Conservation (phyloP, 495 filamentous ascomycete species). For the Podospora didyma region DNA sequence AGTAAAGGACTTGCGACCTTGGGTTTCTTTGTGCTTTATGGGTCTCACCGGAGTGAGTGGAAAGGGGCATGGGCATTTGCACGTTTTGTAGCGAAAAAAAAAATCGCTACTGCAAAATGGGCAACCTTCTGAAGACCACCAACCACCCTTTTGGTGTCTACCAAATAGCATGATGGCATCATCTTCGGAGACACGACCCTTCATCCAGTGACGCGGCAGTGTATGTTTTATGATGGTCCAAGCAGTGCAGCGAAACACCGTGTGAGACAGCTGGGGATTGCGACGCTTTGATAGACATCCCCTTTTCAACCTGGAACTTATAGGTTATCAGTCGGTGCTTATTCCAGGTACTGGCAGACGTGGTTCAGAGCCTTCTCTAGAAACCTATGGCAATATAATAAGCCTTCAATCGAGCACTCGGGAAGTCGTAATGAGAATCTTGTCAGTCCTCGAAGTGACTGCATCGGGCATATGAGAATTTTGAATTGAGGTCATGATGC, state of each 20-base stretch:
- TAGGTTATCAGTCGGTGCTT: too few relatives aligned
- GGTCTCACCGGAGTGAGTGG: constrained; percentile 41
- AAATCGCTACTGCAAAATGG: constrained; percentile 44
- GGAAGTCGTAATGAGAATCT: too few relatives aligned
- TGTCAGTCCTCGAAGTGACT: too few relatives aligned
- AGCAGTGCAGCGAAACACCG: neutral
- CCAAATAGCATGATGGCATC: constrained; percentile 17
- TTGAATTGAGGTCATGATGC: too few relatives aligned
- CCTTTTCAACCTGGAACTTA: too few relatives aligned
- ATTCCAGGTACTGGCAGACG: too few relatives aligned
- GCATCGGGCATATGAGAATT: too few relatives aligned
- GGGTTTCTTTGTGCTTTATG: constrained; percentile 46
- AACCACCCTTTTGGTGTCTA: constrained; percentile 15
- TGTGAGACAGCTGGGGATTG: too few relatives aligned
- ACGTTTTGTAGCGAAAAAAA: constrained; percentile 52
- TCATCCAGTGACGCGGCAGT: neutral
- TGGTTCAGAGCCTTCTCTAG: too few relatives aligned
- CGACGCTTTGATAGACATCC: too few relatives aligned
- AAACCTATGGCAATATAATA: too few relatives aligned
- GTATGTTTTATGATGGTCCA: neutral
- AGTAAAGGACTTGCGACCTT: constrained; percentile 53
- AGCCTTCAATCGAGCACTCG: too few relatives aligned
- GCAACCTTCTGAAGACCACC: constrained; percentile 33
- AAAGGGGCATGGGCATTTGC: constrained; percentile 47
- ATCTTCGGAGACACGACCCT: neutral